Evolutionary conservation across 1,139 yeast species (phyloP), one percentile per base, ranked within the genome.

Genomic region (Yamadazyma jaroonii): DNA sequence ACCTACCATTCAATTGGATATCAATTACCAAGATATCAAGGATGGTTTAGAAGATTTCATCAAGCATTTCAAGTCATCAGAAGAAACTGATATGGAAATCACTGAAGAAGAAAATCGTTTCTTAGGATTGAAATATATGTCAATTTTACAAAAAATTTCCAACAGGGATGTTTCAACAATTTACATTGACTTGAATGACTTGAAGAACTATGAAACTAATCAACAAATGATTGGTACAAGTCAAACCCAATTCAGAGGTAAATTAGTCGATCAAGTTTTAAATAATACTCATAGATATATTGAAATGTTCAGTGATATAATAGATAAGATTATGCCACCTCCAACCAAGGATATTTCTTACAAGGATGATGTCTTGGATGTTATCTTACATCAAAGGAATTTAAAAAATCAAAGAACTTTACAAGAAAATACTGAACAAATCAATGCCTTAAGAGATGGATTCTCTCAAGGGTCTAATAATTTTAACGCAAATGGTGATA

Each of bases 361-460:
- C 59, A 81, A 81, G 50, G 97, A 89, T 57, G 96, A 88, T 50
- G 97, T 92, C 9, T 67, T 94, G 50, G 98, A 94, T 56, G 95
- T 92, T 41, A 88, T 94, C 42, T 72, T 90, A 48, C 90, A 87
- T 54, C 97, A 92, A 65, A 77, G 99, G 58, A 80, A 77, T 52
- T 75, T 86, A 57, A 77, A 96, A 53, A 92, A 92, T 58, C 79
- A 79, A 50, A 74, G 90, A 44, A 69, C 82, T 32, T 79, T 79
- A 46, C 82, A 77, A 47, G 95, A 86, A 50, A 75, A 77, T 41
- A 70, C 74, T 37, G 81, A 77, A 33, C 85, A 80, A 42, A 55
- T 56, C 42, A 59, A 60, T 45, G 57, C 53, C 43, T 66, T 71
- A 45, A 55, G 74, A 37, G 64, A 57, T 29, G 73, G 73, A 3